Evolutionary conservation across 1,139 yeast genomes (phyloP).

Genomic region (Zygosaccharomyces pseudobailii): DNA sequence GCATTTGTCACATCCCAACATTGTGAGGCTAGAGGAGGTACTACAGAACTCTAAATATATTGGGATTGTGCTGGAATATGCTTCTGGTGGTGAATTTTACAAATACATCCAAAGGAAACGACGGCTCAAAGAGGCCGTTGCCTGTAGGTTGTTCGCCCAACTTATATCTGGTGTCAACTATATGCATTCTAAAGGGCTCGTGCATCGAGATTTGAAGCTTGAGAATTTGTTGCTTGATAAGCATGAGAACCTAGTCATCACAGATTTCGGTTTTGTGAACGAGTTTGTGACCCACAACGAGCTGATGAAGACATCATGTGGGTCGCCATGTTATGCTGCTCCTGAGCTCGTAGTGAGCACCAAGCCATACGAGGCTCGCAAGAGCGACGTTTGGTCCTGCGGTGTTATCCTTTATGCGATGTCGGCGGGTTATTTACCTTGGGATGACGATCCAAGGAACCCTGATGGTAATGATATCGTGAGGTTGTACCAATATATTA

Average conservation of each 20-base stretch:
- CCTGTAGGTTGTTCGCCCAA: conserved; percentile 87
- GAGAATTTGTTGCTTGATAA: conserved; percentile 66
- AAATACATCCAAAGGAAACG: conserved; percentile 87
- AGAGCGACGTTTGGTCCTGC: conserved; percentile 95
- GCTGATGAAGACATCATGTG: conserved; percentile 93
- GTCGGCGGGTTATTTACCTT: conserved; percentile 95
- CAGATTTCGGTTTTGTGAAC: conserved; percentile 88
- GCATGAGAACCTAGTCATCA: conserved; percentile 64
- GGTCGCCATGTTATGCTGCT: conserved; percentile 98
- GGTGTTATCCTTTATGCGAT: conserved; percentile 95
- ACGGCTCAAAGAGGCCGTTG: conserved; percentile 77
- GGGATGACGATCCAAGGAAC: conserved; percentile 94
- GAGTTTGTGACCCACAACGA: conserved; percentile 68
- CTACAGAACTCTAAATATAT: conserved; percentile 91
- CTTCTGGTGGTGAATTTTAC: conserved; percentile 95
- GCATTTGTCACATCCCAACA: conserved; percentile 85
- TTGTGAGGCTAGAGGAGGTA: conserved; percentile 86
- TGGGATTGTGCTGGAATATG: conserved; percentile 93
- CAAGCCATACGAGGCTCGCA: conserved; percentile 85
- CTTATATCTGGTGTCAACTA: conserved; percentile 90
- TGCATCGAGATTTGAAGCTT: conserved; percentile 71
- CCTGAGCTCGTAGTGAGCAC: conserved; percentile 92
- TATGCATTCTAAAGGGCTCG: conserved; percentile 61
- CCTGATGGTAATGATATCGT: conserved; percentile 96
- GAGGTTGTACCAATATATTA: conserved; percentile 83